Conservation (phyloP, 192 early-diverging fungal species). For the Backusella westeae region DNA sequence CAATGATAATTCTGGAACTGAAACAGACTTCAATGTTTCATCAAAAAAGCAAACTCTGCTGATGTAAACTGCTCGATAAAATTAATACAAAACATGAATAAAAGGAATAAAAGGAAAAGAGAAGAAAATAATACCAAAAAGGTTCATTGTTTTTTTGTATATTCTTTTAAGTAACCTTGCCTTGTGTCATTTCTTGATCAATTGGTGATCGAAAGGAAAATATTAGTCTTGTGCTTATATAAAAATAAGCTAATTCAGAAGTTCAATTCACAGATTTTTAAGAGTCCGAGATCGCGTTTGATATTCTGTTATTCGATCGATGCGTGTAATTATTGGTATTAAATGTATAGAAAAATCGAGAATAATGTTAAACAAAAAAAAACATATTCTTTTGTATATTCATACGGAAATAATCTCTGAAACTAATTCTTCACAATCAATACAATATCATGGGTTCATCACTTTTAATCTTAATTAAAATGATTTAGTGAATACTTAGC, state of each 20-base stretch:
- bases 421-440: neutral
- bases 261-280: neutral
- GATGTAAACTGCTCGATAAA: neutral
- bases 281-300: neutral
- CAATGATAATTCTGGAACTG: neutral
- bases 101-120: neutral
- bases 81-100: neutral
- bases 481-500: neutral
- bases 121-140: neutral
- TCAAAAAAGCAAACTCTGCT: neutral
- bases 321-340: neutral
- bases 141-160: neutral
- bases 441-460: neutral
- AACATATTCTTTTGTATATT: neutral
- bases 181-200: neutral
- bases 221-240: neutral
- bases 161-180: neutral
- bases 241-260: neutral
- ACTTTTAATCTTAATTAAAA: neutral
- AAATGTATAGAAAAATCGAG: neutral
- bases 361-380: neutral
- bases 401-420: neutral
- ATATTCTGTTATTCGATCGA: neutral
- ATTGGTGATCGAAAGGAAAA: neutral
- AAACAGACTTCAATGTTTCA: neutral